Evolutionary conservation across 2,329 filamentous ascomycete genomes (phyloP).

Genomic region (Tolypocladium capitatum): DNA sequence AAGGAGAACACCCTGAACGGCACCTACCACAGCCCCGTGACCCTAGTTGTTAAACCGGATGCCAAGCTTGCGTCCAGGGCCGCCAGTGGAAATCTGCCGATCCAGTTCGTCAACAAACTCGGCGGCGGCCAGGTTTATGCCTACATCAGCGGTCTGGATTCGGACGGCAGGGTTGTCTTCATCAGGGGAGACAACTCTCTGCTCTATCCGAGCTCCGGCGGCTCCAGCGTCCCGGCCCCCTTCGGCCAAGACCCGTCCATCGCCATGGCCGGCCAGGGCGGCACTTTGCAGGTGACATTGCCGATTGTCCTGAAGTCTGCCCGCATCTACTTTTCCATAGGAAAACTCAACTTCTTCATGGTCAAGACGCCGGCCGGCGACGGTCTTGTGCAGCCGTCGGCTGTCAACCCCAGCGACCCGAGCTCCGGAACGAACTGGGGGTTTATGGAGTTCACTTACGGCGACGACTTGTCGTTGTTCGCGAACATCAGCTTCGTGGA

Average conservation of each 20-base stretch:
- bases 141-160: conserved; percentile 32
- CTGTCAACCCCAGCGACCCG: conserved; percentile 28
- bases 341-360: conserved; percentile 28
- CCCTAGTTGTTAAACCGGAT: too few species aligned
- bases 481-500: conserved; percentile 40
- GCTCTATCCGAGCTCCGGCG: conserved; percentile 27
- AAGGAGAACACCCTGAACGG: conserved; percentile 26
- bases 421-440: conserved; percentile 32
- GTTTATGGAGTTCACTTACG: conserved; percentile 35
- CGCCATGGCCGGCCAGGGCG: conserved; percentile 22
- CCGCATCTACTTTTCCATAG: conserved; percentile 32
- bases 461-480: conserved; percentile 22
- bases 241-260: conserved; percentile 29
- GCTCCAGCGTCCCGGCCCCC: conserved; percentile 19
- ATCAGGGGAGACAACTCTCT: conserved; percentile 25
- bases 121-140: conserved; percentile 23
- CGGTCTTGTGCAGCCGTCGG: conserved; percentile 34
- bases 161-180: conserved; percentile 26
- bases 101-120: conserved; percentile 31
- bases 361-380: conserved; percentile 17
- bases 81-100: conserved; percentile 6
- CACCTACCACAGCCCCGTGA: conserved; percentile 12
- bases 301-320: conserved; percentile 26
- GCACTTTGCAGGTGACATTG: conserved; percentile 23
- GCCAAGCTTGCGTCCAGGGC: too few species aligned